phyloP scores from a whole-genome alignment of 495 filamentous ascomycete genomes.

The Neurospora tetrasperma region DNA sequence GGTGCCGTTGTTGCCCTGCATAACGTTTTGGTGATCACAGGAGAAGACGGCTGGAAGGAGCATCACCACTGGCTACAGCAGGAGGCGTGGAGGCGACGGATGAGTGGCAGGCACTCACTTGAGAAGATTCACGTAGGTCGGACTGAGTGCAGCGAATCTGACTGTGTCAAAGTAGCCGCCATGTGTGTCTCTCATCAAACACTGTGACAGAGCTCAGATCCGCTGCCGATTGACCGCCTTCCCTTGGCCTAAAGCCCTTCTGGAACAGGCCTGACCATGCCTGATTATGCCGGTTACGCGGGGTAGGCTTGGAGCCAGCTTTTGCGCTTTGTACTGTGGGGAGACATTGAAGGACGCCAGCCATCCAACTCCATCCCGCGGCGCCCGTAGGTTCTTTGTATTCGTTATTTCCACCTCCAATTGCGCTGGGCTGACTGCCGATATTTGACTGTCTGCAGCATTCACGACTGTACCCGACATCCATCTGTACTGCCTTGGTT shows the following conservation, averaged over 20 bases:
- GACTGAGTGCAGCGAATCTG: neutral
- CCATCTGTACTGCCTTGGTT: no score
- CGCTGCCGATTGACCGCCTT: neutral
- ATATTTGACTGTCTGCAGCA: neutral
- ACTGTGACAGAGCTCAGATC: neutral
- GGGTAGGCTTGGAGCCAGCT: neutral
- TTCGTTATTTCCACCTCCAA: neutral
- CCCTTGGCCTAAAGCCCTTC: neutral
- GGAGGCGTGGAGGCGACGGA: neutral
- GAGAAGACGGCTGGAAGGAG: neutral
- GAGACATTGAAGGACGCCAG: neutral
- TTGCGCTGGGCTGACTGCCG: neutral
- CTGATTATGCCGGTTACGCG: neutral
- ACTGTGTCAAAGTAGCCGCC: neutral
- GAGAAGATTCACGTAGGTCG: no score
- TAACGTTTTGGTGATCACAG: neutral
- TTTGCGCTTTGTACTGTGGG: neutral
- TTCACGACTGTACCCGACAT: neutral
- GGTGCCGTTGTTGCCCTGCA: neutral
- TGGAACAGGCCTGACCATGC: neutral
- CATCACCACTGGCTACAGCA: neutral
- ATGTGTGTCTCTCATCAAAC: neutral
- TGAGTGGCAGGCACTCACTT: neutral
- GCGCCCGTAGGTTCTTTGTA: neutral
- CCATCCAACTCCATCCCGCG: neutral